Base-by-base conservation (phyloP, 805 yeast species). In the Kluyveromyces aestuarii region DNA sequence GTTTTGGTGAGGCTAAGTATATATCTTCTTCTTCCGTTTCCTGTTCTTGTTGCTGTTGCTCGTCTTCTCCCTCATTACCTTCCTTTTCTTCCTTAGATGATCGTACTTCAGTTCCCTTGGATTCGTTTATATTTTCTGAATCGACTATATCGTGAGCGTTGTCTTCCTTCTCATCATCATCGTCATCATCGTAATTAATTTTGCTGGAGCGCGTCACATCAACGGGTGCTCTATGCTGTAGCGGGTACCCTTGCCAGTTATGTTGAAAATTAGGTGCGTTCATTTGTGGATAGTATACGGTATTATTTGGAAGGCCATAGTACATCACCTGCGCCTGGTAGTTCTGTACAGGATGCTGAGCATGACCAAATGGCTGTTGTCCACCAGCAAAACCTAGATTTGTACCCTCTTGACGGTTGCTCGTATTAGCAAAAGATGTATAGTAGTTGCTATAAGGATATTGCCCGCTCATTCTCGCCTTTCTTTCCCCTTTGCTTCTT, bases 141-240 rank as follows among this genome's bases (percentile, higher is more conserved):
- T 50, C 48, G 16, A 27, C 44, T 25, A 47, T 46, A 13, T 50
- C 47, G 27, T 50, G 46, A 30, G 35, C 40, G 6, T 45, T 50
- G 13, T 40, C 48, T 16, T 45, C 51, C 11, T 40, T 36, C 6
- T 44, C 52, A 25, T 47, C 52, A 19, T 41, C 39, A 6, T 44
- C 52, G 27, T 47, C 52, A 19, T 41, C 46, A 16, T 48, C 54
- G 13, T 47, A 53, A 21, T 43, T 43, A 38, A 43, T 43, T 27
- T 43, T 43, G 45, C 45, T 43, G n/a, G 39, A 43, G 8, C 16
- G 35, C 4, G 45, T 43, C 17, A 43, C 45, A n/a, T 43, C 45
- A 14, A 43, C 45, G 5, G 18, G 36, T 2, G 39, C 6, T 21
- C 25, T 21, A 8, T 19, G 21, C 45, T 11, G 37, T 17, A 33